Percentiles rank a stretch among this genome's conserved stretches.
phyloP scores from a whole-genome alignment of 1,139 yeast species.

The Suhomyces wounanorum region DNA sequence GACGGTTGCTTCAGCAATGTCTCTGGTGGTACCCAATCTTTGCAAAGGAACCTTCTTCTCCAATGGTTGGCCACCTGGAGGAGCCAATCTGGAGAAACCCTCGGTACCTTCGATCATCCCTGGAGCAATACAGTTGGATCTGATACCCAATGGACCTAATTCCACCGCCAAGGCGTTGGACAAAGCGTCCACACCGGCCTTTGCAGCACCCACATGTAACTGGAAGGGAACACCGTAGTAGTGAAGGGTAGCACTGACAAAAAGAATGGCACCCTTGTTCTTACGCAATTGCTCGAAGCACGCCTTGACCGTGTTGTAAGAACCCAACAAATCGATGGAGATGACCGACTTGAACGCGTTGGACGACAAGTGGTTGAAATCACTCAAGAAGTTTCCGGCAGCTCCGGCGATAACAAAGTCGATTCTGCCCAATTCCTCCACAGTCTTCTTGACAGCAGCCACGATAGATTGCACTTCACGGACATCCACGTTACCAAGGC shows the following conservation, averaged over 20 bases:
- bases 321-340: constrained; percentile 81
- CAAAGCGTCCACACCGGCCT: constrained; percentile 89
- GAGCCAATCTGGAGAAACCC: constrained; percentile 63
- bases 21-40: constrained; percentile 70
- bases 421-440: constrained; percentile 64
- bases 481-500: constrained; percentile 74
- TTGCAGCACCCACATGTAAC: constrained; percentile 87
- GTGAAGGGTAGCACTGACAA: constrained; percentile 85
- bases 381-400: constrained; percentile 88
- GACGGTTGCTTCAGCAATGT: constrained; percentile 88
- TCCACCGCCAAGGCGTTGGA: constrained; percentile 83
- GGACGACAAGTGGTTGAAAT: constrained; percentile 72
- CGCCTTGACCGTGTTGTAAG: constrained; percentile 86
- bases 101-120: constrained; percentile 84
- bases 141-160: constrained; percentile 82
- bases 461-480: constrained; percentile 60
- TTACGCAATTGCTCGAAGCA: constrained; percentile 62
- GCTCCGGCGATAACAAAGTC: constrained; percentile 94
- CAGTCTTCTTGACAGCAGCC: constrained; percentile 65
- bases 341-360: constrained; percentile 88
- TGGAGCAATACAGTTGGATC: constrained; percentile 83
- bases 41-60: constrained; percentile 67
- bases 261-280: constrained; percentile 70
- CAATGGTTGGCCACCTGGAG: constrained; percentile 40
- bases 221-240: constrained; percentile 87